Percentiles rank a stretch among this genome's conserved stretches.
Evolutionary conservation across 2,329 filamentous ascomycete genomes (phyloP).

Genomic region (Dothideomycetes sp.): DNA sequence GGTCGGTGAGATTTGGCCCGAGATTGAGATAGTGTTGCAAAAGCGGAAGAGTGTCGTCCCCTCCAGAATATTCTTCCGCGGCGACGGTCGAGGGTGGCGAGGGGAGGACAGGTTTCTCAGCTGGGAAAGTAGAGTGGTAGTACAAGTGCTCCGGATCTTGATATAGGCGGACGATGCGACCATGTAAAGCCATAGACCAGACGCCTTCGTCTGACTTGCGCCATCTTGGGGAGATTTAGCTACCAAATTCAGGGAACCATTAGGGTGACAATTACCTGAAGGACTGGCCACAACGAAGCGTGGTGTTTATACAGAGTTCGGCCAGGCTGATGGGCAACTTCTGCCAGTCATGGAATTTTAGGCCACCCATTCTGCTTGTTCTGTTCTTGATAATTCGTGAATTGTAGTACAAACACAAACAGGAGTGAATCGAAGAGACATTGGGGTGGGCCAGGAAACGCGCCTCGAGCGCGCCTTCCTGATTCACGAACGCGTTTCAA

Average conservation of each 20-base stretch:
- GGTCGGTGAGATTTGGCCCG: conserved; percentile 56
- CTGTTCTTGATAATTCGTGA: background rate
- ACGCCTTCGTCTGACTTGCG: conserved; percentile 66
- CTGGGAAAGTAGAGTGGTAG: conserved; percentile 60
- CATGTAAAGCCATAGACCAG: conserved; percentile 83
- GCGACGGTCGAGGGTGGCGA: too few relatives aligned
- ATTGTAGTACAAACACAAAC: background rate
- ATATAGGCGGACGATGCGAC: conserved; percentile 71
- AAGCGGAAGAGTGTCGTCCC: conserved; percentile 62
- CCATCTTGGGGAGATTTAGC: conserved; percentile 50
- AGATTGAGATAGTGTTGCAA: conserved; percentile 83
- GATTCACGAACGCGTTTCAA: too few relatives aligned
- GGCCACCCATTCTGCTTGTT: conserved; percentile 23
- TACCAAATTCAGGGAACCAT: background rate
- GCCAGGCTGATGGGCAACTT: conserved; percentile 72
- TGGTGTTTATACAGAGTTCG: conserved; percentile 91
- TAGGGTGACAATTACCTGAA: conserved; percentile 47
- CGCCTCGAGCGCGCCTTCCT: too few relatives aligned
- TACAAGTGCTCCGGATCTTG: conserved; percentile 72
- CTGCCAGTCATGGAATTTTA: conserved; percentile 64
- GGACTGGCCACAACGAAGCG: conserved; percentile 86
- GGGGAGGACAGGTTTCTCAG: conserved; percentile 22
- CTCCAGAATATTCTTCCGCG: too few relatives aligned
- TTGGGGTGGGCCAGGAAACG: too few relatives aligned
- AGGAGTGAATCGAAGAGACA: background rate